Base-by-base conservation (phyloP, 345 rosid genomes). In the Camelina laxa region DNA sequence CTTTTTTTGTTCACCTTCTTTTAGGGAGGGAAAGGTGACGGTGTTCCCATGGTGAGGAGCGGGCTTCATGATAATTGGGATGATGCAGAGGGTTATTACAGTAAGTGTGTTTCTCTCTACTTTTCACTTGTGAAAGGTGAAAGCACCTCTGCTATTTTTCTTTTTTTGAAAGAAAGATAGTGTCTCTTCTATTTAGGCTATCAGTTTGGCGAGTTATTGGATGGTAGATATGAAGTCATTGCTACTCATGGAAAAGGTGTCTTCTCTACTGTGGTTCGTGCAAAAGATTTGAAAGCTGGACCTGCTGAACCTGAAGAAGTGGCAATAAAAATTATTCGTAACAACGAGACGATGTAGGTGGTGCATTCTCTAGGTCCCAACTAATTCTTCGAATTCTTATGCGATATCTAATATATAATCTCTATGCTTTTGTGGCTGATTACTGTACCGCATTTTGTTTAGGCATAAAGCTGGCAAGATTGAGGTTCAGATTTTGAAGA, bases 201-300 rank as follows among this genome's bases (percentile, higher is more conserved):
- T 76, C 91, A 94, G 45, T 89, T 92, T 82, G 99, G 99, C 71
- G 99, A 96, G 84, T 62, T 85, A 73, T 87, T 96, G 77, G 99
- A 96, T 82, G 87, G 92, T 59, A 92, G 97, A 60, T 96, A 92
- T 86, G 98, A 91, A 85, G 88, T 96, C 55, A 81, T 84, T 77
- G 98, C 99, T 74, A 87, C 98, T 68, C 98, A 96, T 82, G 99
- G 99, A 24, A 93, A 92, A 84, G 98, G 98, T 70, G 97, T 96
- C 49, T 96, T 96, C 75, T 96, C 99, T 11, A 89, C 89, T 20
- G 99, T 96, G 30, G 95, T 96, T 48, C 98, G 97, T 35, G 97
- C 96, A 2, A 96, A 82, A 82, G 98, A 96, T 80, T 78, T 89
- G 50, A 91, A 89, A 75, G 91, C 84, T 77, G 86, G 95, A 67